Conservation (phyloP, 2,329 filamentous ascomycete genomes). For the Zopfia rhizophila region DNA sequence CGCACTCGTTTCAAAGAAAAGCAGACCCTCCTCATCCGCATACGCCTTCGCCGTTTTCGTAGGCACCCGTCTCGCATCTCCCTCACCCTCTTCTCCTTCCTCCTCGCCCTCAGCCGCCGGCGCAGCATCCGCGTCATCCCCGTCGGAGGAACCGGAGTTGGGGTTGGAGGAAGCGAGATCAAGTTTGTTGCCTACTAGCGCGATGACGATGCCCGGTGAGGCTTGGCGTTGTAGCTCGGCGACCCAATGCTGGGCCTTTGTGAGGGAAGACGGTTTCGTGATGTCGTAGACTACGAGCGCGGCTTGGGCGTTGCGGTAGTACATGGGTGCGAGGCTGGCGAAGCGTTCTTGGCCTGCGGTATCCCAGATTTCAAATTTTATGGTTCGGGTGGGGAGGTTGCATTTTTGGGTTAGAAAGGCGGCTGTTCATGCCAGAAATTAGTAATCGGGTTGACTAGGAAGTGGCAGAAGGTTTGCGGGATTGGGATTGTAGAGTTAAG, state of each 20-base stretch:
- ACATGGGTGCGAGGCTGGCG: conserved; percentile 96
- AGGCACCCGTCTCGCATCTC: conserved; percentile 85
- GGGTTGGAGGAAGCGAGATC: conserved; percentile 74
- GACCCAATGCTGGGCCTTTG: conserved; percentile 99
- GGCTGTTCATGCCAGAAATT: conserved; percentile 63
- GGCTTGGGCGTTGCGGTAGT: conserved; percentile 98
- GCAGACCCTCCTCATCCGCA: conserved; percentile 89
- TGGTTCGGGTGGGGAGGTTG: conserved; percentile 88
- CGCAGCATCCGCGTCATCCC: conserved; percentile 62
- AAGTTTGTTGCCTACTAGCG: conserved; percentile 92
- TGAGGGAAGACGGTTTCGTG: conserved; percentile 92
- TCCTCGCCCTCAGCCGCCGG: conserved; percentile 61
- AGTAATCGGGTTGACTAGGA: conserved; percentile 3
- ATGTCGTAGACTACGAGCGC: conserved; percentile 98
- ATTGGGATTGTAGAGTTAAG: conserved; percentile 7
- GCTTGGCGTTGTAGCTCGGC: conserved; percentile 97
- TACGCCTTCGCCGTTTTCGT: conserved; percentile 93
- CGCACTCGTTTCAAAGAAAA: conserved; percentile 98
- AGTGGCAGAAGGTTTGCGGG: not conserved
- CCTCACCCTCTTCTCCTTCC: conserved; percentile 69
- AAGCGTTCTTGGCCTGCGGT: conserved; percentile 98
- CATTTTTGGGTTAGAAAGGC: conserved; percentile 99
- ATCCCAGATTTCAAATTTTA: conserved; percentile 84
- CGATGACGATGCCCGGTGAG: conserved; percentile 95
- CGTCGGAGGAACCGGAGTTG: conserved; percentile 47